Conservation (phyloP, 768 basidiomycete genomes). For the Pleurotus cornucopiae region DNA sequence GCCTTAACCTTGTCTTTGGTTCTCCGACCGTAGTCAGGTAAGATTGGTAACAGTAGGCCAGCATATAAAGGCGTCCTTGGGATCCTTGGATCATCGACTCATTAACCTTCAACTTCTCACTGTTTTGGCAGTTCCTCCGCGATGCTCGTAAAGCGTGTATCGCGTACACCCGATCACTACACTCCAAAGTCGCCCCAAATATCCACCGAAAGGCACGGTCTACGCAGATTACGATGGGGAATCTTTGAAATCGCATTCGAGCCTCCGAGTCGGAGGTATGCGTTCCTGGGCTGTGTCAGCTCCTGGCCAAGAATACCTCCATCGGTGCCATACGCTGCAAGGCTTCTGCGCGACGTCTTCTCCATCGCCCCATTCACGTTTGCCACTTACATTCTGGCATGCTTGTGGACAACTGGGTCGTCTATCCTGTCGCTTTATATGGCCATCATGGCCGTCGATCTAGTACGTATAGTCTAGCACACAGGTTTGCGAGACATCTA, state of each 20-base stretch:
- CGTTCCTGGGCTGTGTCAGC: slow-evolving; percentile 1
- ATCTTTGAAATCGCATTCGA: slow-evolving; percentile 32
- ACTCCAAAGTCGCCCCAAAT: neutral
- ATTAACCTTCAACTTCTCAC: neutral
- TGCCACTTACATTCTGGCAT: slow-evolving; percentile 21
- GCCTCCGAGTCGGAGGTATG: neutral
- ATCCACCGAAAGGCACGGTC: neutral
- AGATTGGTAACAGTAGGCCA: neutral
- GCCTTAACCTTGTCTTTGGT: slow-evolving; percentile 1
- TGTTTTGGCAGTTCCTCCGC: neutral
- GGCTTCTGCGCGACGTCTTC: slow-evolving; percentile 20
- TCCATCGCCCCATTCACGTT: slow-evolving; percentile 17
- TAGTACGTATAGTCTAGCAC: slow-evolving; percentile 20
- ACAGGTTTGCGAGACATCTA: slow-evolving; percentile 6
- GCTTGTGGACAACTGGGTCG: slow-evolving; percentile 25
- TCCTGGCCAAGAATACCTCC: slow-evolving; percentile 6
- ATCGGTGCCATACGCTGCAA: slow-evolving; percentile 12
- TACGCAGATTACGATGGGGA: slow-evolving; percentile 25
- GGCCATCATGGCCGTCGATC: slow-evolving; percentile 24
- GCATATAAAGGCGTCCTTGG: neutral
- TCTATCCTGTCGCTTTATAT: slow-evolving; percentile 31
- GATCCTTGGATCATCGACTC: no score
- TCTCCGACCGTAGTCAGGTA: slow-evolving; percentile 5
- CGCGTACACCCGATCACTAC: neutral
- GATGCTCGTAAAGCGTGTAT: neutral